Conservation (phyloP, 306 rosid species). For the Prunus persica region Prunus_persica_NCBIv2 NC_034009.1:37005501-37006000, state of each 20-base stretch:
- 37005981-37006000: constrained; percentile 15
- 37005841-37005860: constrained; percentile 26
- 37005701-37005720: background rate
- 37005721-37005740: background rate
- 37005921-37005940: constrained; percentile 18
- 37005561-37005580: too few relatives aligned
- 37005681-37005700: background rate
- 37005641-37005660: too few relatives aligned
- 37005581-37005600: background rate
- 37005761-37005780: background rate
- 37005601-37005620: background rate
- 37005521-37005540: too few relatives aligned
- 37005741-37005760: constrained; percentile 8
- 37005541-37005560: too few relatives aligned
- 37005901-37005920: constrained; percentile 58
- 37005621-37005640: too few relatives aligned
- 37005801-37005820: constrained; percentile 43
- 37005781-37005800: constrained; percentile 16
- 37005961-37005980: background rate
- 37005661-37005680: background rate
- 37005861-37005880: constrained; percentile 13
- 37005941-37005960: background rate
- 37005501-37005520: too few relatives aligned
- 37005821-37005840: background rate
- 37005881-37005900: constrained; percentile 56